Conservation (phyloP, 2,329 filamentous ascomycete species). For the Fusarium sp. region DNA sequence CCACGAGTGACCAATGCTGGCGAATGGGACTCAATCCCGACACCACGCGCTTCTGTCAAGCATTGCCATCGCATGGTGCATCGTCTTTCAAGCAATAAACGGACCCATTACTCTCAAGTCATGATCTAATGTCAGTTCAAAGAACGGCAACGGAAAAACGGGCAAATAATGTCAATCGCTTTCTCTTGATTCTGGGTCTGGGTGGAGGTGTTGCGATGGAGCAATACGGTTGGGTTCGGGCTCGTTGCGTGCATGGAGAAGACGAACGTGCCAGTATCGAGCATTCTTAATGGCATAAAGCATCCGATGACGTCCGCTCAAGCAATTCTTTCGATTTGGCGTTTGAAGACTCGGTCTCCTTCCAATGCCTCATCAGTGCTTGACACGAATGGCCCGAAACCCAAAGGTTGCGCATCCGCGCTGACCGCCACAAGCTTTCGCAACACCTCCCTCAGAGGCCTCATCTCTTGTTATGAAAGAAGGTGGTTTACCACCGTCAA, state of each 20-base stretch:
- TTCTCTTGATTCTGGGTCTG: constrained; percentile 40
- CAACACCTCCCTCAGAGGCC: constrained; percentile 30
- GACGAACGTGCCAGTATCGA: constrained; percentile 35
- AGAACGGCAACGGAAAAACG: constrained; percentile 17
- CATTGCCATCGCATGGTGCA: constrained; percentile 16
- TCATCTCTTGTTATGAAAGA: constrained; percentile 56
- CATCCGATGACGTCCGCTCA: neutral
- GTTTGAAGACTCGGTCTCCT: neutral
- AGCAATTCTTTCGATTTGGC: neutral
- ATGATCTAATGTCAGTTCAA: constrained; percentile 33
- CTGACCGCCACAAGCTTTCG: constrained; percentile 17
- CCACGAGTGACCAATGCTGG: constrained; percentile 18
- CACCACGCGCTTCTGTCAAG: constrained; percentile 39
- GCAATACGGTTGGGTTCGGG: constrained; percentile 22
- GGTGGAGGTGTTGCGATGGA: constrained; percentile 23
- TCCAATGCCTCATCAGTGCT: neutral
- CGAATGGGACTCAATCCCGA: constrained; percentile 41
- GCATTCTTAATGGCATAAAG: constrained; percentile 32
- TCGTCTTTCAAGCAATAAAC: constrained; percentile 10
- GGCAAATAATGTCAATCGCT: constrained; percentile 37
- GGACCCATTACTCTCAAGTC: constrained; percentile 30
- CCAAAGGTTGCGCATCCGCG: constrained; percentile 8
- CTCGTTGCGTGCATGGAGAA: constrained; percentile 22
- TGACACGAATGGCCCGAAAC: neutral
- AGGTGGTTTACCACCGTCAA: constrained; percentile 58